Conservation (phyloP, 805 yeast genomes). For the Blastobotrys americana region DNA sequence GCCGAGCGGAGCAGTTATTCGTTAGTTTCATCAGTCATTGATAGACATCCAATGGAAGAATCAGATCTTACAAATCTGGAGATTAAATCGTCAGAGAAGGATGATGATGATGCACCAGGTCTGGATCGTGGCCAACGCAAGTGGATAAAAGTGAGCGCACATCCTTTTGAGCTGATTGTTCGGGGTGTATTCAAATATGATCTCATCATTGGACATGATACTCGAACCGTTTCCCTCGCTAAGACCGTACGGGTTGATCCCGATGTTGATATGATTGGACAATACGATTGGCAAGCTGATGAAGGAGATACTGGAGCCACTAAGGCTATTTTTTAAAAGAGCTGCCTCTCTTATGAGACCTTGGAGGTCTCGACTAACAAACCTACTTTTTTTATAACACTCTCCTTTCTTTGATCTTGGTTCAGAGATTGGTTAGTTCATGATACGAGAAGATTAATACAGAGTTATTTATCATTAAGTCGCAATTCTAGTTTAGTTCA, state of each 20-base stretch:
- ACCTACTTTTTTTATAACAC: too few relatives aligned
- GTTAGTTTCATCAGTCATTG: neutral
- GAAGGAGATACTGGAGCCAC: neutral
- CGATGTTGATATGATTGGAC: conserved; percentile 4
- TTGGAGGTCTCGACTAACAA: neutral
- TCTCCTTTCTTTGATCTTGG: neutral
- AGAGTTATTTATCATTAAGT: too few relatives aligned
- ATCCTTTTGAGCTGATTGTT: conserved; percentile 80
- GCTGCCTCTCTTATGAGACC: neutral
- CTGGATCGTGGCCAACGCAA: conserved; percentile 33
- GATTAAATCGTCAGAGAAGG: neutral
- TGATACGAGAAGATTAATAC: too few relatives aligned
- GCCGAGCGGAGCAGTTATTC: conserved; percentile 10
- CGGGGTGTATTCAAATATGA: conserved; percentile 76
- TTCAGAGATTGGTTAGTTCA: too few relatives aligned
- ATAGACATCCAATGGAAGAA: neutral
- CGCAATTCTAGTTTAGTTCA: too few relatives aligned
- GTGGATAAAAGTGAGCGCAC: conserved; percentile 67
- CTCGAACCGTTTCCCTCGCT: conserved; percentile 20
- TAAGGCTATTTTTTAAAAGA: neutral
- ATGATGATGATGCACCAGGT: conserved; percentile 11
- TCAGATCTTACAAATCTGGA: neutral
- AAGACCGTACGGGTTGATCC: conserved; percentile 22
- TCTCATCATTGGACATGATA: conserved; percentile 47
- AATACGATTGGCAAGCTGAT: neutral